These are phyloP conservation scores for Malus fusca DNA, from an alignment of 306 rosid species.

Conservation along the genomic window DNA sequence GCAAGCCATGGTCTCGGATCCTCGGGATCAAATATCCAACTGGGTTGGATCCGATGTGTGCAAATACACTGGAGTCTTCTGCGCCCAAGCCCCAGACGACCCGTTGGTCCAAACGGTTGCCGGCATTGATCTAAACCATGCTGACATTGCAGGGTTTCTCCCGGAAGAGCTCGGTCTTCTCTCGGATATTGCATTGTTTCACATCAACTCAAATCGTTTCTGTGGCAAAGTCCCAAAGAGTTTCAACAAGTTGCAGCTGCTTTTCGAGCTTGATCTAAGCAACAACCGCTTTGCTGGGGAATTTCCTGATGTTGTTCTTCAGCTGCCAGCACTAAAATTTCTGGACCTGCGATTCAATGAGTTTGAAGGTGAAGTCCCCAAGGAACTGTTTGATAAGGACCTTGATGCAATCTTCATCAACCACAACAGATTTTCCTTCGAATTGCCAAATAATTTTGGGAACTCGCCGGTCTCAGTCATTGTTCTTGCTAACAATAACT, in stretches of 20 bases:
- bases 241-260: slow-evolving; percentile 32
- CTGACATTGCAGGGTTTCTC: slow-evolving; percentile 63
- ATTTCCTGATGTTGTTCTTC: slow-evolving; percentile 48
- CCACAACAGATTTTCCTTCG: slow-evolving; percentile 43
- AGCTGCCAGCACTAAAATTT: slow-evolving; percentile 41
- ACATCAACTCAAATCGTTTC: slow-evolving; percentile 60
- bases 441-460: slow-evolving; percentile 48
- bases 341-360: slow-evolving; percentile 69
- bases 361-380: slow-evolving; percentile 55
- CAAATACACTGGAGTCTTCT: slow-evolving; percentile 51
- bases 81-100: slow-evolving; percentile 36
- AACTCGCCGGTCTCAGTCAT: slow-evolving; percentile 65
- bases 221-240: slow-evolving; percentile 56
- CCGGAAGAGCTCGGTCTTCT: slow-evolving; percentile 57
- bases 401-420: slow-evolving; percentile 70
- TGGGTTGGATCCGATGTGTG: slow-evolving; percentile 65
- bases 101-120: slow-evolving; percentile 46
- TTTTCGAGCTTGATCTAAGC: slow-evolving; percentile 56
- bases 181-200: slow-evolving; percentile 49
- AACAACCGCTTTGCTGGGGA: slow-evolving; percentile 61
- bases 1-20: slow-evolving; percentile 64
- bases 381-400: slow-evolving; percentile 50
- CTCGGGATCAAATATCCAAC: slow-evolving; percentile 30
- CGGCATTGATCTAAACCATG: slow-evolving; percentile 73
- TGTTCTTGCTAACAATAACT: slow-evolving; percentile 60